A percentile compares a stretch with the other conserved stretches of the same genome.
phyloP scores from a whole-genome alignment of 2,329 filamentous ascomycete species.

The Pezicula rhizophila region DNA sequence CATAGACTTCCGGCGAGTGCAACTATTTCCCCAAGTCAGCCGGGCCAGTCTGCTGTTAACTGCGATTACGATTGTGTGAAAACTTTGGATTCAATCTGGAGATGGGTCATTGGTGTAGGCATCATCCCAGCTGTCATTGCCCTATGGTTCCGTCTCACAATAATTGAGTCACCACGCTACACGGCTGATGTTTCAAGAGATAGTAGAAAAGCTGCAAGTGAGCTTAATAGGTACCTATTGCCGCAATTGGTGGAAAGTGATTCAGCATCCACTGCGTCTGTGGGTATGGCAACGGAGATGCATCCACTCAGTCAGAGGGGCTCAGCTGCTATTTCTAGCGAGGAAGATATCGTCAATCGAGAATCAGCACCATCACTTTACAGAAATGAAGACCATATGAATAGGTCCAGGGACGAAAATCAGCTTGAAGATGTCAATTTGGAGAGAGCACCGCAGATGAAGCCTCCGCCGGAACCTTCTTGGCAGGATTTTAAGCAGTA shows the following conservation, averaged over 20 bases:
- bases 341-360: no score
- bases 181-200: constrained; percentile 50
- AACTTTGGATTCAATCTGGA: constrained; percentile 74
- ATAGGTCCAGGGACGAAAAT: background rate
- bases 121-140: constrained; percentile 58
- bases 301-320: no score
- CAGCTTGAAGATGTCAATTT: constrained; percentile 60
- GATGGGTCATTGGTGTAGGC: constrained; percentile 47
- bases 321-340: no score
- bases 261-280: no score
- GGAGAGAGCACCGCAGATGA: constrained; percentile 46
- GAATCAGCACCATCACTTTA: no score
- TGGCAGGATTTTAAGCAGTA: constrained; percentile 19
- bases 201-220: constrained; percentile 13
- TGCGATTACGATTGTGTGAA: constrained; percentile 51
- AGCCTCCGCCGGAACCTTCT: constrained; percentile 11
- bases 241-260: no score
- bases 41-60: constrained; percentile 15
- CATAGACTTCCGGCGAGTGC: constrained; percentile 25
- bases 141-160: constrained; percentile 59
- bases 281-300: no score
- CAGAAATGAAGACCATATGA: background rate
- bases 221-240: constrained; percentile 11
- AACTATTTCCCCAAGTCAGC: background rate
- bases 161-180: constrained; percentile 61